phyloP scores from a whole-genome alignment of 1,284 basidiomycete species.

The Rhodotorula mucilaginosa region DNA sequence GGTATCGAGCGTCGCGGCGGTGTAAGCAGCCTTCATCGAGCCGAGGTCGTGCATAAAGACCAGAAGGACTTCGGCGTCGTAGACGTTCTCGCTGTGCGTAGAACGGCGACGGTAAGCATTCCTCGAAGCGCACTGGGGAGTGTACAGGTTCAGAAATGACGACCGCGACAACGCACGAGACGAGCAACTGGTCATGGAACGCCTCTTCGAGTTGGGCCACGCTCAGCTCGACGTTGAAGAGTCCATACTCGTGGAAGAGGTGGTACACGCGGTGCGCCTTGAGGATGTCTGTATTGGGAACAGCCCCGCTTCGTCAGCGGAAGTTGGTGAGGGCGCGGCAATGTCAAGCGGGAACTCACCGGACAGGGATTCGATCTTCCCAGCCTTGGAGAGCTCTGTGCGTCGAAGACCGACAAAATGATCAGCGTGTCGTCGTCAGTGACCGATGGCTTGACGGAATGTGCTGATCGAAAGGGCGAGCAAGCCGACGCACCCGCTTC shows the following conservation, averaged over 20 bases:
- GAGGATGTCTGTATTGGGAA: conserved; percentile 57
- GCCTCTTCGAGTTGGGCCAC: conserved; percentile 62
- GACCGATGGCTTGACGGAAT: too few species aligned
- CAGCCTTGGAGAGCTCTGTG: conserved; percentile 37
- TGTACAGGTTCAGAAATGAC: too few species aligned
- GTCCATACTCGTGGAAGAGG: conserved; percentile 66
- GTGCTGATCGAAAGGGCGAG: neutral
- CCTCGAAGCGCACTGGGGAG: neutral
- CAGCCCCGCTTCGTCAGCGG: neutral
- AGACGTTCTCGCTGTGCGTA: conserved; percentile 61
- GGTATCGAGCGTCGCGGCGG: conserved; percentile 68
- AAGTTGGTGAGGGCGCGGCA: neutral
- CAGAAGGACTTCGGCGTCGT: conserved; percentile 61
- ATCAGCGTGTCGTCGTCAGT: too few species aligned
- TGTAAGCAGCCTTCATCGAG: conserved; percentile 75
- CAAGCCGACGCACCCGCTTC: conserved; percentile 1
- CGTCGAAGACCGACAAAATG: too few species aligned
- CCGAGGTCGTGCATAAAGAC: conserved; percentile 90
- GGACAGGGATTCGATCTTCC: conserved; percentile 40
- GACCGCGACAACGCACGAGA: conserved; percentile 61
- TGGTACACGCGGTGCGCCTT: conserved; percentile 79
- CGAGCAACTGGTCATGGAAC: conserved; percentile 76
- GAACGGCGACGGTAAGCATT: neutral
- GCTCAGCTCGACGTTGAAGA: conserved; percentile 77
- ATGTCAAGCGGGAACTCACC: neutral